Base-by-base conservation (phyloP, 169 alveolate genomes). In the Cryptosporidium sp. region DNA sequence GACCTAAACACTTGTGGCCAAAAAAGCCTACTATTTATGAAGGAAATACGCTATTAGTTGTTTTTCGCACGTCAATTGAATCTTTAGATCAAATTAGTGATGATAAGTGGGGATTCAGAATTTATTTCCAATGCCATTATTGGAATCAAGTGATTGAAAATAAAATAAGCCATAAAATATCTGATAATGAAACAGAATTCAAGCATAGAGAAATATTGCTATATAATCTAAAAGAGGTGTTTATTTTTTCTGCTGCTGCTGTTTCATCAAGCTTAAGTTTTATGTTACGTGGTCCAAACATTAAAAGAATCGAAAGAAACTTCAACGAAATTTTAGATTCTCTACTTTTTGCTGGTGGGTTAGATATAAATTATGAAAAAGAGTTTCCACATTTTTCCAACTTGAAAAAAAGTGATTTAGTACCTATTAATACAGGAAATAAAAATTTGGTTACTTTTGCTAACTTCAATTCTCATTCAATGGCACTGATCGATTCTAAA, bases 221-320 rank as follows among this genome's bases (percentile, higher is more conserved):
- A 18, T 44, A n/a, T 31, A 51, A n/a, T 29, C n/a, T 72, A 14
- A 48, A 37, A 44, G 87, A 85, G 18, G 42, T 53, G 0, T 58
- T 70, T 44, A 37, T 85, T 21, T 69, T 70, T 14, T 12, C 67
- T 18, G 23, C 56, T 5, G 69, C 69, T 7, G 65, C 92, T 1
- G 75, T 85, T n/a, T 39, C 87, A 0, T 52, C 92, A 14, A 42
- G 87, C 26, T 16, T 70, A 42, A 70, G 87, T 18, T 45, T 69
- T 31, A 68, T 85, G 85, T 61, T 85, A 4, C 86, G 87, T 35
- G 92, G 92, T 52, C 92, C 87, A 52, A 69, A 48, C 0, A 91
- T 71, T 3, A 33, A 72, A 14, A 9, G 16, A 21, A 26, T 60
- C 3, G 92, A 85, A 33, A 58, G 26, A 29, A 35, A 72, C 10